Base-by-base conservation (phyloP, 108 stramenopile species). In the Skeletonema potamos region DNA sequence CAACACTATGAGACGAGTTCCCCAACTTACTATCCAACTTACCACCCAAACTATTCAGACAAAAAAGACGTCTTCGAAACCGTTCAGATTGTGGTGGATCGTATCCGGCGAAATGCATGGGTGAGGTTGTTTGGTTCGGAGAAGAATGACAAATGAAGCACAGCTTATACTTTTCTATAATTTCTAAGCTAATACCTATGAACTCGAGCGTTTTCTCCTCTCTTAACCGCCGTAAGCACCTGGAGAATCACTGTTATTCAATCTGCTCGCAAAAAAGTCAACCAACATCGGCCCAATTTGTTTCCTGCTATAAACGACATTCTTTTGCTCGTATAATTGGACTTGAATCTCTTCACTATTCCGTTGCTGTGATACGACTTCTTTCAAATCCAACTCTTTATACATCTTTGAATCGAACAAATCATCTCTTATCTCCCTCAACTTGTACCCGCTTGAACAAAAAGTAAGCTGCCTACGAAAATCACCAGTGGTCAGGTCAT, bases 281-380 rank as follows among this genome's bases (percentile, higher is more conserved):
- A 83, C 64, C 34, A 91, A 57, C 29, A 94, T 73, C 0, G 93
- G 93, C 6, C 81, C 93, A 32, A 91, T 85, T 82, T 91, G 89
- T 64, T 94, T 94, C 20, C 90, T 69, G 67, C 88, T 91, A 26
- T 82, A 86, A 54, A 74, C 73, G 60, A 79, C 41, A 59, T 94
- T 91, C 2, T 64, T 71, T 76, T 92, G 93, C 2, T 84, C 68
- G 72, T 85, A 87, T 9, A 72, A 44, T 6, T 59, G 66, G 4
- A 83, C 24, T 8, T 72, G 26, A 32, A 87, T 60, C 29, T 48
- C 34, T 22, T 62, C 43, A 27, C 34, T 68, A 17, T 6, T 51
- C 48, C 20, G 9, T 7, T 22, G 48, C 10, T 9, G 18, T 11
- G 58, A 29, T 29, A 22, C 6, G 4, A 64, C 34, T 63, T 41